A percentile compares a stretch with the other conserved stretches of the same genome.
These are phyloP conservation scores for Monilinia polystroma DNA, from an alignment of 2,329 filamentous ascomycete genomes.

Conservation along the genomic window DNA sequence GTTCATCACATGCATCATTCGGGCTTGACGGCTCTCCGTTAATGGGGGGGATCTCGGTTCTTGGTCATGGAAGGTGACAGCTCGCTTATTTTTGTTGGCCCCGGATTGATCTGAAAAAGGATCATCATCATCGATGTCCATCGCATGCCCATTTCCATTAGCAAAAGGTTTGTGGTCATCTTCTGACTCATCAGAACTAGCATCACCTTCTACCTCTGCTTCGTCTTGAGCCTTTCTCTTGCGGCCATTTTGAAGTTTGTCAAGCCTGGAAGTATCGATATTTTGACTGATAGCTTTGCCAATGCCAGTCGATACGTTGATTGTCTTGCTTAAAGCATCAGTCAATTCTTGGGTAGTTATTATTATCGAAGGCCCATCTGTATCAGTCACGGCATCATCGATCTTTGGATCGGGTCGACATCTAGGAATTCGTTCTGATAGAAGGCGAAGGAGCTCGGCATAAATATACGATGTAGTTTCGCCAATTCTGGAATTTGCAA, in stretches of 20 bases:
- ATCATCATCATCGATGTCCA: conserved; percentile 30
- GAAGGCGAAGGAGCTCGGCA: conserved; percentile 64
- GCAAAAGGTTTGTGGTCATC: conserved; percentile 25
- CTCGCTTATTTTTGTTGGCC: conserved; percentile 29
- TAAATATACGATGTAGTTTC: conserved; percentile 77
- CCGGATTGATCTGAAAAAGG: conserved; percentile 24
- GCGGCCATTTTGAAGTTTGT: conserved; percentile 47
- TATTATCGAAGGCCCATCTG: conserved; percentile 40
- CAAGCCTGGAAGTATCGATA: conserved; percentile 48
- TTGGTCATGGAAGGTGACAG: conserved; percentile 54
- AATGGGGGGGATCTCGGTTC: conserved; percentile 21
- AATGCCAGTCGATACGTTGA: conserved; percentile 58
- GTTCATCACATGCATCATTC: conserved; percentile 62
- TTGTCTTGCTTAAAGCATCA: conserved; percentile 50
- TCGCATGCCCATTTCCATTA: conserved; percentile 25
- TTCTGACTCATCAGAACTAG: conserved; percentile 33
- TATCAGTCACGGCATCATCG: conserved; percentile 43
- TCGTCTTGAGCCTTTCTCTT: conserved; percentile 35
- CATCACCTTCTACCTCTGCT: conserved; percentile 31
- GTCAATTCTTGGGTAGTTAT: conserved; percentile 59
- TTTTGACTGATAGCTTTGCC: conserved; percentile 53
- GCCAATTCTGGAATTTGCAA: conserved; percentile 69
- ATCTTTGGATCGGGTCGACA: conserved; percentile 62
- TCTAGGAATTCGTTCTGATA: conserved; percentile 67
- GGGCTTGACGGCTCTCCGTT: conserved; percentile 39